phyloP scores from a whole-genome alignment of 2,329 filamentous ascomycete species.

The Pestalotiopsis sp. region DNA sequence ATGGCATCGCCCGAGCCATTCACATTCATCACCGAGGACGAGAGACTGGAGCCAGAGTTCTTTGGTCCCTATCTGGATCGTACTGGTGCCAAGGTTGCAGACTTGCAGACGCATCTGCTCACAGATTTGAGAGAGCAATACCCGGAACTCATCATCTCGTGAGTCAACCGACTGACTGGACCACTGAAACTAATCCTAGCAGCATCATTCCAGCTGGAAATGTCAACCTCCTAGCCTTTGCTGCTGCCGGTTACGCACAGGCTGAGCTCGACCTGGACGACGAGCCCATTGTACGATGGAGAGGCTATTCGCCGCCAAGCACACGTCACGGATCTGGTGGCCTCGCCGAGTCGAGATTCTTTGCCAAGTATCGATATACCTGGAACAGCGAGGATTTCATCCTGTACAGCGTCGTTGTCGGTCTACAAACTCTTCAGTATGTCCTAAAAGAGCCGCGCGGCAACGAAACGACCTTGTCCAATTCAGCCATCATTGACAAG shows the following conservation, averaged over 20 bases:
- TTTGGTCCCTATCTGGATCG: background rate
- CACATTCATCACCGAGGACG: background rate
- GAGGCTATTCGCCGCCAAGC: background rate
- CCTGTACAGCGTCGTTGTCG: constrained; percentile 38
- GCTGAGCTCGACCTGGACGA: constrained; percentile 2
- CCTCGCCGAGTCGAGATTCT: constrained; percentile 32
- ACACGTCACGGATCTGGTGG: constrained; percentile 29
- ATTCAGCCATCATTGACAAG: constrained; percentile 1
- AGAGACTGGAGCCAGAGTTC: background rate
- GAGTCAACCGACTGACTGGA: background rate
- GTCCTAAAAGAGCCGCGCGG: constrained; percentile 44
- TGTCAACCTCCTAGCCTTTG: constrained; percentile 11
- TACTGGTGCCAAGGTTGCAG: background rate
- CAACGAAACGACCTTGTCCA: constrained; percentile 36
- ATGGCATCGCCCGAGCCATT: constrained; percentile 4
- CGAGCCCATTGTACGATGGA: background rate
- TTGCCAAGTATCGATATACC: constrained; percentile 41
- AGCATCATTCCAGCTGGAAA: constrained; percentile 2
- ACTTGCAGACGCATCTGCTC: constrained; percentile 4
- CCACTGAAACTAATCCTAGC: background rate
- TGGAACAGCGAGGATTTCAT: constrained; percentile 41
- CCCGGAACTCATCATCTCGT: constrained; percentile 10
- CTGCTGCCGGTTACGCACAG: constrained; percentile 8
- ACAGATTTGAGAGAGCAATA: constrained; percentile 11
- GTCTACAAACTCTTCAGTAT: constrained; percentile 17